Evolutionary conservation across 352 stramenopile genomes (phyloP).

Genomic region (Globisporangium takayamanum): DNA sequence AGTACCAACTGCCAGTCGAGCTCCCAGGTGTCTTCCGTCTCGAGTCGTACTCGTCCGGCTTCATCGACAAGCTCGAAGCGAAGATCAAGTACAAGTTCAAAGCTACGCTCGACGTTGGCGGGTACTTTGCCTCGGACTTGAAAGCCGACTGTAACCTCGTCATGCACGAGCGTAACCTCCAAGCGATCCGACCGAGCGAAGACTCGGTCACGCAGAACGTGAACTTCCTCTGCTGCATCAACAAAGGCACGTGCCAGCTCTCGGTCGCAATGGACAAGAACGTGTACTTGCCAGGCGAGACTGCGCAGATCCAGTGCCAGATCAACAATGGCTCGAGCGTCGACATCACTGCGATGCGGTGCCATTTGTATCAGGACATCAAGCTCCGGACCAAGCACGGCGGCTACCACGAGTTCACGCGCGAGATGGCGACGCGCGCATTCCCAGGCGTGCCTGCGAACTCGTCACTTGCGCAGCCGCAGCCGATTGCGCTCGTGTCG

Average conservation of each 20-base stretch:
- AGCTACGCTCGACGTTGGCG: conserved; percentile 53
- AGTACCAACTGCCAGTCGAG: conserved; percentile 46
- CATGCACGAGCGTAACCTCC: conserved; percentile 49
- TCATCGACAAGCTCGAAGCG: conserved; percentile 35
- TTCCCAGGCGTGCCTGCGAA: conserved; percentile 44
- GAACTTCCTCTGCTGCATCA: conserved; percentile 60
- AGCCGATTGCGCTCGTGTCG: conserved; percentile 35
- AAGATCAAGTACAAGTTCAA: conserved; percentile 81
- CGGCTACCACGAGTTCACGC: conserved; percentile 28
- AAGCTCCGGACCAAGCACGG: conserved; percentile 27
- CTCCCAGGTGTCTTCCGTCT: conserved; percentile 55
- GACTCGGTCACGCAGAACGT: conserved; percentile 52
- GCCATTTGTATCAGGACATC: conserved; percentile 48
- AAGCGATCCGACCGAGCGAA: conserved; percentile 34
- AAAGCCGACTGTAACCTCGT: conserved; percentile 50
- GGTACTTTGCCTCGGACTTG: conserved; percentile 55
- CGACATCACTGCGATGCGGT: conserved; percentile 55
- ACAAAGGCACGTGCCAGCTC: conserved; percentile 41
- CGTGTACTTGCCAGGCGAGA: conserved; percentile 55
- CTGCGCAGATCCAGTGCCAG: conserved; percentile 50
- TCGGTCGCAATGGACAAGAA: conserved; percentile 72
- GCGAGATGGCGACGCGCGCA: conserved; percentile 26
- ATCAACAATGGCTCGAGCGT: conserved; percentile 52
- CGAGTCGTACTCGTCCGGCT: conserved; percentile 33
- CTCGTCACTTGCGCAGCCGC: conserved; percentile 34